A percentile compares a stretch with the other conserved stretches of the same genome.
These are phyloP conservation scores for Suillus sp. DNA, from an alignment of 768 basidiomycete genomes.

Conservation along the genomic window DNA sequence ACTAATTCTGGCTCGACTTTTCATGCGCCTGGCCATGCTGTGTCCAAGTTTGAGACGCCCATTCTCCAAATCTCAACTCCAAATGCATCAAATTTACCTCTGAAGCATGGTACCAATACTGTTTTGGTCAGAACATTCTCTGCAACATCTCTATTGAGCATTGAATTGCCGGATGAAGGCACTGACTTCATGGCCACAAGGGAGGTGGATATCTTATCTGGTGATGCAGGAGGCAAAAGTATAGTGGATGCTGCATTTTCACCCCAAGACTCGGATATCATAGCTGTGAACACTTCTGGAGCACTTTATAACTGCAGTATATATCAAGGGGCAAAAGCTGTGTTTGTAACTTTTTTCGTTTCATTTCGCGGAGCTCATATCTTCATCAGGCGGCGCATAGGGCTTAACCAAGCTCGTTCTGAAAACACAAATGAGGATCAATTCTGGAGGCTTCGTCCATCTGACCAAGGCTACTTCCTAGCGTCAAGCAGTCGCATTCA, in stretches of 20 bases:
- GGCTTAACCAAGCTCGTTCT: conserved; percentile 12
- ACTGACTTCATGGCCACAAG: conserved; percentile 30
- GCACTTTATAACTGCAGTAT: conserved; percentile 49
- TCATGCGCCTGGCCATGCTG: conserved; percentile 43
- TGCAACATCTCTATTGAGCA: conserved; percentile 42
- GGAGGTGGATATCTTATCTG: conserved; percentile 40
- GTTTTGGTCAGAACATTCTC: conserved; percentile 50
- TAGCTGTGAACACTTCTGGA: conserved; percentile 54
- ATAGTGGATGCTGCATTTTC: conserved; percentile 51
- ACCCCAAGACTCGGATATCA: conserved; percentile 34
- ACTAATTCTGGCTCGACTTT: conserved; percentile 36
- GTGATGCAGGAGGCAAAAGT: conserved; percentile 42
- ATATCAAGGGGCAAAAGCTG: conserved; percentile 35
- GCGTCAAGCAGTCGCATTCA: conserved; percentile 46
- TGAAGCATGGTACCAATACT: conserved; percentile 17
- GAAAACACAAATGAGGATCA: conserved; percentile 23
- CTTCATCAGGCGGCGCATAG: conserved; percentile 25
- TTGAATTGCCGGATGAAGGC: conserved; percentile 20
- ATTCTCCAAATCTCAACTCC: conserved; percentile 63
- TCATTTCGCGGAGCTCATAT: conserved; percentile 2
- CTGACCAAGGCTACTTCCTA: conserved; percentile 44
- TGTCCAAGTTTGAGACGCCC: conserved; percentile 60
- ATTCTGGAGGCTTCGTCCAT: conserved; percentile 57
- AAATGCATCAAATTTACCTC: conserved; percentile 20
- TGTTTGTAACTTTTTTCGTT: conserved; percentile 40